Conservation (phyloP, 768 basidiomycete species). For the Suillus tomentosus region DNA sequence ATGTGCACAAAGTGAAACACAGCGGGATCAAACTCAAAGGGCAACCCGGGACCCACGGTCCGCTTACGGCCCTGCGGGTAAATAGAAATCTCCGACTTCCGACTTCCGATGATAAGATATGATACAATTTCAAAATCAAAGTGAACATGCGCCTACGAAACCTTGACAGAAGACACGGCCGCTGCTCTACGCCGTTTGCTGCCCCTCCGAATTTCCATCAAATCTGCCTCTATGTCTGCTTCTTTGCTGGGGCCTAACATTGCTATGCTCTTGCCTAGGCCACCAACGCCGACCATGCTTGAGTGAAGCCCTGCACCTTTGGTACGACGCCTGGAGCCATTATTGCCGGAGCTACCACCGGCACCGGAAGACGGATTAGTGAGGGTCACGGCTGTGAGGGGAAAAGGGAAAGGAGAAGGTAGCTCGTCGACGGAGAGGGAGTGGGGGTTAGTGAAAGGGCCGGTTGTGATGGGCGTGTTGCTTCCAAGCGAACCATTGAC, state of each 20-base stretch:
- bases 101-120: constrained; percentile 34
- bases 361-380: constrained; percentile 37
- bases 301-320: constrained; percentile 58
- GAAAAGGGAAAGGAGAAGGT: constrained; percentile 81
- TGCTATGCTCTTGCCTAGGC: constrained; percentile 71
- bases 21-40: neutral
- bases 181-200: constrained; percentile 54
- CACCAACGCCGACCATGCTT: constrained; percentile 58
- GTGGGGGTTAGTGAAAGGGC: constrained; percentile 77
- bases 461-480: constrained; percentile 63
- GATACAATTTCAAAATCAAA: neutral
- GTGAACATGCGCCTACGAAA: constrained; percentile 21
- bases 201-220: constrained; percentile 77
- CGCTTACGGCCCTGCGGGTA: neutral
- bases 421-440: constrained; percentile 86
- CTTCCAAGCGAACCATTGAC: constrained; percentile 38
- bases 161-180: constrained; percentile 33
- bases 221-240: constrained; percentile 69
- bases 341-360: constrained; percentile 41
- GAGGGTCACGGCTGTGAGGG: constrained; percentile 59
- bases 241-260: constrained; percentile 64
- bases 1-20: neutral
- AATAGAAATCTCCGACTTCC: constrained; percentile 22
- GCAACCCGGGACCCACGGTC: neutral
- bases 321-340: constrained; percentile 43